Base-by-base conservation (phyloP, 805 yeast species). In the Candida boleticola region DNA sequence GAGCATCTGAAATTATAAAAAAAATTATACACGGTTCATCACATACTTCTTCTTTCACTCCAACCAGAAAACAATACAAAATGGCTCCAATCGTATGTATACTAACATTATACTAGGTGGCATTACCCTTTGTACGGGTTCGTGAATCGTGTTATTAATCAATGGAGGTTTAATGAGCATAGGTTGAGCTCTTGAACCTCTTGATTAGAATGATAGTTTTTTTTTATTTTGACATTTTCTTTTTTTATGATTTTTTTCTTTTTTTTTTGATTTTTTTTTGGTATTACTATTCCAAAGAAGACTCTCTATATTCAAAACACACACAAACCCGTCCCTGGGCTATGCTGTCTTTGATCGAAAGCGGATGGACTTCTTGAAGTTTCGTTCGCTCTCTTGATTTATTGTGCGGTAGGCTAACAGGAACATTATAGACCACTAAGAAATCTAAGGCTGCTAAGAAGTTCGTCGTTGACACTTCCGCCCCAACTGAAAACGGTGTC, bases 401-500 rank as follows among this genome's bases (percentile, higher is more conserved):
- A 67, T 61, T 58, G 77, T 70, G 85, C 87, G 79, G 87, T 82
- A 83, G 89, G 87, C 85, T 74, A 78, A 73, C 82, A 68, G 71
- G 66, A 64, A 25, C 11, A 14, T 60, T 55, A 49, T 70, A 83
- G 95, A 83, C 89, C 71, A 68, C 85, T 79, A 83, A 85, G 78
- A 64, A 67, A 61, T 61, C 74, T 56, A 74, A 81, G 71, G 80
- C 79, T 69, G 81, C 86, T 68, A 86, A 83, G 81, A 87, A 86
- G 78, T 89, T 85, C 80, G 85, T 86, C 66, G 92, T 93, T 69
- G 98, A 92, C 80, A 88, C 85, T 68, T 82, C 97, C 52, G 95
- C 95, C 71, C 96, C 97, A 78, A 89, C 89, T 69, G 95, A 88
- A 73, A 88, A 87, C 76, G 95, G 90, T 80, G 95, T 92, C 70